phyloP scores from a whole-genome alignment of 148 eudicot species.

The Drosera capensis region DNA sequence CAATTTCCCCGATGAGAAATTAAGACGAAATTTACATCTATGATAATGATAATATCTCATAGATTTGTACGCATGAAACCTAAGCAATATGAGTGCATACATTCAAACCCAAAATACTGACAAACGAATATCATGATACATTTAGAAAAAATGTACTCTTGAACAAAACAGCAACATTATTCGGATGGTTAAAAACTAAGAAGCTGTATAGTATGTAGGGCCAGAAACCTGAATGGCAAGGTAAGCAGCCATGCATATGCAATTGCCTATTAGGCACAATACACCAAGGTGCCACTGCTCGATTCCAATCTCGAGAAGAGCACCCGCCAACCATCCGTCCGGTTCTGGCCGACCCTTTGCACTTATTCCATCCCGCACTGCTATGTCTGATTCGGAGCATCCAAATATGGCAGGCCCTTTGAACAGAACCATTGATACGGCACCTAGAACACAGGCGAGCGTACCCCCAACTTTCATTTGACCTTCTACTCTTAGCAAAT shows the following conservation, averaged over 20 bases:
- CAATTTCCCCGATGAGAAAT: conserved; percentile 1
- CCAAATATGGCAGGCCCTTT: conserved; percentile 79
- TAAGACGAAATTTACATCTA: too few species aligned
- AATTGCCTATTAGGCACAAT: conserved; percentile 83
- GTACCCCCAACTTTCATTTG: conserved; percentile 85
- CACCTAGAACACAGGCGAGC: conserved; percentile 73
- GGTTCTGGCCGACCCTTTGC: conserved; percentile 81
- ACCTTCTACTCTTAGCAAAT: conserved; percentile 58
- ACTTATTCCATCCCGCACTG: conserved; percentile 33
- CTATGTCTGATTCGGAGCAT: conserved; percentile 23
- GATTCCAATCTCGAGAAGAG: conserved; percentile 40
- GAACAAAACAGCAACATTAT: too few species aligned
- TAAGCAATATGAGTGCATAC: too few species aligned
- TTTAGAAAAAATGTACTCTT: too few species aligned
- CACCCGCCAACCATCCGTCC: conserved; percentile 57
- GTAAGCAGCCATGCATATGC: conserved; percentile 93
- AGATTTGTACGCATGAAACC: not conserved
- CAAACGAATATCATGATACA: too few species aligned
- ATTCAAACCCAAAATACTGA: too few species aligned
- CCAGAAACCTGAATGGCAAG: conserved; percentile 74
- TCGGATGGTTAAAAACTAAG: not conserved
- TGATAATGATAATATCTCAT: not conserved
- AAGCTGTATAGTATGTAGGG: conserved; percentile 5
- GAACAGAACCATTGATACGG: conserved; percentile 72
- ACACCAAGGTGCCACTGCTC: conserved; percentile 83